Percentiles rank a stretch among this genome's conserved stretches.
Conservation (phyloP, 495 filamentous ascomycete genomes). For the Trichoderma gamsii region DNA sequence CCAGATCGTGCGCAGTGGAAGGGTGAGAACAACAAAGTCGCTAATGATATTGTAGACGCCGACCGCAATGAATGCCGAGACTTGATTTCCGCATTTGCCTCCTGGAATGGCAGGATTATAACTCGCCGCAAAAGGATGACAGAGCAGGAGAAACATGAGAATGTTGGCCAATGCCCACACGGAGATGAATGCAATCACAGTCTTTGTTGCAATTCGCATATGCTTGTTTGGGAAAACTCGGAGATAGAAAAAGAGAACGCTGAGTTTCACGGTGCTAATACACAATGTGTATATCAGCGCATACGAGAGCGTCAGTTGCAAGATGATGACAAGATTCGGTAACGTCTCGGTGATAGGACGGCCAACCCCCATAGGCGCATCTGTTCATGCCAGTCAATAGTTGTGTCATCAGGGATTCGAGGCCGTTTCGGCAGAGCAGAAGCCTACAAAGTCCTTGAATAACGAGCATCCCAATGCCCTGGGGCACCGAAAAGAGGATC, state of each 20-base stretch:
- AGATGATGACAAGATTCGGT: slow-evolving; percentile 2
- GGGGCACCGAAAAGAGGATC: slow-evolving; percentile 25
- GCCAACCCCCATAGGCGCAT: neutral
- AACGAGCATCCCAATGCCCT: slow-evolving; percentile 25
- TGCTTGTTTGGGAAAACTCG: neutral
- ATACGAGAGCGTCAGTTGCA: neutral
- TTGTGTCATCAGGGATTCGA: neutral
- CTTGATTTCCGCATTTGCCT: neutral
- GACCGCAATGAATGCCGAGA: neutral
- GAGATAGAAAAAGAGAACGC: slow-evolving; percentile 4
- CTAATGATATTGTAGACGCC: neutral
- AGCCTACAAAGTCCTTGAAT: slow-evolving; percentile 27
- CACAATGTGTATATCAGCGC: neutral
- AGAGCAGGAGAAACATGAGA: slow-evolving; percentile 3
- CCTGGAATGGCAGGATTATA: neutral
- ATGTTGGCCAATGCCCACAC: neutral
- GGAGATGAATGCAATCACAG: neutral
- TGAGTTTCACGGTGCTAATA: neutral
- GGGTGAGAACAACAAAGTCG: neutral
- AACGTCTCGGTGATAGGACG: neutral
- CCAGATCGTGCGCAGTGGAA: neutral
- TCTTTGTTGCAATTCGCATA: neutral
- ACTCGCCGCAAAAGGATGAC: neutral
- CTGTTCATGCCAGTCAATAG: neutral
- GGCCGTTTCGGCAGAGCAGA: neutral